These are phyloP conservation scores for Rhodotorula graminis DNA, from an alignment of 768 basidiomycete species.

Conservation along the genomic window DNA sequence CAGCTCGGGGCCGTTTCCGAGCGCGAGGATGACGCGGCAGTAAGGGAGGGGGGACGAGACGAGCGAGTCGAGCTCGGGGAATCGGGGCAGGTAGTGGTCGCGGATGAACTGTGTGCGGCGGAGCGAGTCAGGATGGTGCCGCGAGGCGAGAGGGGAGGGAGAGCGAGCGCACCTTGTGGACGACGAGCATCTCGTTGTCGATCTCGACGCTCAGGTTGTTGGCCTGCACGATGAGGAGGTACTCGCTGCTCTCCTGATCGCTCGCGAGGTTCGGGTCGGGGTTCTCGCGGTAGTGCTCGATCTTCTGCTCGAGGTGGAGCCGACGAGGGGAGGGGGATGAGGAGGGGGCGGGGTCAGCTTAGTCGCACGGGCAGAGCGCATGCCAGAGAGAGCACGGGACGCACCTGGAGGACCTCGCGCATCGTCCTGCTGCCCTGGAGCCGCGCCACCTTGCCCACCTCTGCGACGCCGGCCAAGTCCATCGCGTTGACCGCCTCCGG, in stretches of 20 bases:
- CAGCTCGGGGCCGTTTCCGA: conserved; percentile 65
- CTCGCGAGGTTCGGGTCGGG: conserved; percentile 74
- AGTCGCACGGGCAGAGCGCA: background rate
- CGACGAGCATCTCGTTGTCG: conserved; percentile 94
- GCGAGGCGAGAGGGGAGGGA: background rate
- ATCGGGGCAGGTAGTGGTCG: conserved; percentile 90
- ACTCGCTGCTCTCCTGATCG: conserved; percentile 87
- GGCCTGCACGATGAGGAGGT: conserved; percentile 89
- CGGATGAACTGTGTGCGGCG: conserved; percentile 73
- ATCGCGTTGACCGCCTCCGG: conserved; percentile 89
- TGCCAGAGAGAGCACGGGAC: background rate
- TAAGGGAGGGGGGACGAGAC: conserved; percentile 87
- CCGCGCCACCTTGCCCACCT: conserved; percentile 82
- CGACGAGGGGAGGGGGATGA: too few species aligned
- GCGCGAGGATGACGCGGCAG: conserved; percentile 78
- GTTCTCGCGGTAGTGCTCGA: conserved; percentile 74
- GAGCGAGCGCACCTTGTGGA: conserved; percentile 69
- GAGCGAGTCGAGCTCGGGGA: conserved; percentile 94
- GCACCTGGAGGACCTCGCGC: conserved; percentile 75
- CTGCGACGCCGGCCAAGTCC: conserved; percentile 78
- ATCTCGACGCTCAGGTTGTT: conserved; percentile 98
- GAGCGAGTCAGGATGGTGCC: background rate
- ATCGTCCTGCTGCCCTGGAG: conserved; percentile 81
- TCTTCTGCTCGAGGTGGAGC: conserved; percentile 58
- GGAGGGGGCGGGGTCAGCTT: background rate